Evolutionary conservation across 2,329 filamentous ascomycete genomes (phyloP).

Genomic region (Fusarium buharicum): DNA sequence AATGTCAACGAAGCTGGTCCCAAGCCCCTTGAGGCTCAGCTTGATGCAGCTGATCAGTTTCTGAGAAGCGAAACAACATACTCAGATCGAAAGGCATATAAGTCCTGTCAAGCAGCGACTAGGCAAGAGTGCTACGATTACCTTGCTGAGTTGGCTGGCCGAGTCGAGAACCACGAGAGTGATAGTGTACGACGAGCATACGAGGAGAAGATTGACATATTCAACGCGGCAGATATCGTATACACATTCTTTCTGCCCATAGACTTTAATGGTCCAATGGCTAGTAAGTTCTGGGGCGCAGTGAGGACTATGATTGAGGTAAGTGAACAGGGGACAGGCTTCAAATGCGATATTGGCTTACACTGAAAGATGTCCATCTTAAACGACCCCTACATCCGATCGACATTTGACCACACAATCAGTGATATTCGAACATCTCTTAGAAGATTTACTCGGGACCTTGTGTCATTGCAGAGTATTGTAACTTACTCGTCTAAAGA

Average conservation of each 20-base stretch:
- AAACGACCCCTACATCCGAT: not conserved
- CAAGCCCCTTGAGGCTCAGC: conserved; percentile 36
- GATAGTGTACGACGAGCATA: conserved; percentile 44
- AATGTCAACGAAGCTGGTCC: not conserved
- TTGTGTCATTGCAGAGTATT: conserved; percentile 47
- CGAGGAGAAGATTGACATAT: conserved; percentile 52
- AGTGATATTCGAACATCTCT: conserved; percentile 36
- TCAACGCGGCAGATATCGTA: conserved; percentile 54
- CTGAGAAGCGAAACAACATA: conserved; percentile 43
- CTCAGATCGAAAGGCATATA: conserved; percentile 46
- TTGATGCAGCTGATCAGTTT: conserved; percentile 45
- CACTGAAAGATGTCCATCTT: conserved; percentile 17
- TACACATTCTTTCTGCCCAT: conserved; percentile 57
- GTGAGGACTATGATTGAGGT: conserved; percentile 47
- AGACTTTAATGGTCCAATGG: conserved; percentile 51
- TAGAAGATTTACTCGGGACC: conserved; percentile 39
- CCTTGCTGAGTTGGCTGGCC: conserved; percentile 37
- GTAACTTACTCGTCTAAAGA: conserved; percentile 43
- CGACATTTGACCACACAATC: conserved; percentile 12
- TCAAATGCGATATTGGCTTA: conserved; percentile 11
- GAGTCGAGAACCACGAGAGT: conserved; percentile 39
- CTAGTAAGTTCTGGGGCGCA: conserved; percentile 58
- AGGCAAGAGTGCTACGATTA: conserved; percentile 40
- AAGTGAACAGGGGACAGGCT: conserved; percentile 11
- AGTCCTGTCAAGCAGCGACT: conserved; percentile 37